Percentiles rank a stretch among this genome's conserved stretches.
phyloP scores from a whole-genome alignment of 257 asterid species.

The Fraxinus americana region DNA sequence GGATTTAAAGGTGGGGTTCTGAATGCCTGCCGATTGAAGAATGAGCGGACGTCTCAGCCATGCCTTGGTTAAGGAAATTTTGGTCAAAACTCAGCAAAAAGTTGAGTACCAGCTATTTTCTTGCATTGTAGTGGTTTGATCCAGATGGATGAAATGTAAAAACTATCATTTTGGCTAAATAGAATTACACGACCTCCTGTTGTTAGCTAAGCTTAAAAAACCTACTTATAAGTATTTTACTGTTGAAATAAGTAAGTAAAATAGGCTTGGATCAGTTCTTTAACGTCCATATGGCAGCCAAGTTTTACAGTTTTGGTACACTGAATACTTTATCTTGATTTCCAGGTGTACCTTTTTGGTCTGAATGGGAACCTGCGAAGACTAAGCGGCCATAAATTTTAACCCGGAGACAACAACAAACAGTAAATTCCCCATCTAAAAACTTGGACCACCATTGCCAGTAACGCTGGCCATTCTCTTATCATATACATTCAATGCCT shows the following conservation, averaged over 20 bases:
- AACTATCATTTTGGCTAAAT: neutral
- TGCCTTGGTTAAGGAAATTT: neutral
- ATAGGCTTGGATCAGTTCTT: neutral
- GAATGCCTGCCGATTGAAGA: neutral
- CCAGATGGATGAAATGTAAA: too few relatives aligned
- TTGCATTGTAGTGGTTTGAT: neutral
- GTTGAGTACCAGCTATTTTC: neutral
- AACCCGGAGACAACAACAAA: neutral
- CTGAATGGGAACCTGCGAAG: constrained; percentile 2
- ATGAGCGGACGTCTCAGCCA: neutral
- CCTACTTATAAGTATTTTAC: neutral
- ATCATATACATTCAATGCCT: neutral
- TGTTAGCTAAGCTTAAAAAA: neutral
- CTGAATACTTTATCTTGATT: neutral
- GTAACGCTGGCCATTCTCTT: neutral
- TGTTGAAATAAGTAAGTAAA: neutral
- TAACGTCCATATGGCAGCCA: constrained; percentile 21
- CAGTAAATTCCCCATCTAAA: neutral
- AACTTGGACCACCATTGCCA: neutral
- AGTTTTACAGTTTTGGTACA: constrained; percentile 22
- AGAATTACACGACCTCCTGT: neutral
- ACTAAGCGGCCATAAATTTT: constrained; percentile 5
- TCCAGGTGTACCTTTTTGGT: constrained; percentile 7
- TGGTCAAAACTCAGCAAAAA: neutral
- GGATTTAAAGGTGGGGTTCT: neutral